Evolutionary conservation across 2,329 filamentous ascomycete species (phyloP), one percentile per base, ranked within the genome.

Genomic region (Cryphonectria japonica): DNA sequence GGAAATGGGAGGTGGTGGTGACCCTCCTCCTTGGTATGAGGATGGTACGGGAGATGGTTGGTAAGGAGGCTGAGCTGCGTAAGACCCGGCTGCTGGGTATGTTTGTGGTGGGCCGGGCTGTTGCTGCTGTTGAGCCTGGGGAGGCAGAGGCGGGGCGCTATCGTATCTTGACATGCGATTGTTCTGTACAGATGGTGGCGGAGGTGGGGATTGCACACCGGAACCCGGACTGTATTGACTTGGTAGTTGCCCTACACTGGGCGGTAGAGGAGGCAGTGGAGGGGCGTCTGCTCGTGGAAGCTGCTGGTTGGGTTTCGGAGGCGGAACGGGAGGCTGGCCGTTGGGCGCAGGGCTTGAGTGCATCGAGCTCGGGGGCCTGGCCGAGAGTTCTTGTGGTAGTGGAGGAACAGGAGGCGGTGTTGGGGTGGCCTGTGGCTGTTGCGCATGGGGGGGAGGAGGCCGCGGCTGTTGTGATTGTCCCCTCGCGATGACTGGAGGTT

Each of bases 401-500:
- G 92, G 92, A 71, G 92, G 92, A n/a, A 92, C 81, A 16, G 91
- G 90, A 43, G 92, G 92, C 65, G 90, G 89, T 70, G 84, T 82
- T 39, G 78, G 75, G 22, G 75, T 71, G 13, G 66, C 73, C 11
- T 78, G 82, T 46, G 77, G 82, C 46, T 72, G 77, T 63, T 78
- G 80, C 32, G 80, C 78, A n/a, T 64, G 61, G 14, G 81, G 77
- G 19, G 80, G 80, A 29, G 81, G 77, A 22, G 80, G 80, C 34
- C 80, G 76, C 57, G 80, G 80, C 67, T 74, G 80, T 78, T 74
- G 80, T 78, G 85, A 83, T 76, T 86, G 86, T 74, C 90, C 90
- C 75, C 90, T 91, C 46, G 94, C 90, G 72, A 96, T 90, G 4
- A 98, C 93, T 0, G 96, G 96, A 11, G 96, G 96, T 77, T 99